Evolutionary conservation across 139 green algal genomes (phyloP), one percentile per base, ranked within the genome.

Genomic region (Haematococcus lacustris): DNA sequence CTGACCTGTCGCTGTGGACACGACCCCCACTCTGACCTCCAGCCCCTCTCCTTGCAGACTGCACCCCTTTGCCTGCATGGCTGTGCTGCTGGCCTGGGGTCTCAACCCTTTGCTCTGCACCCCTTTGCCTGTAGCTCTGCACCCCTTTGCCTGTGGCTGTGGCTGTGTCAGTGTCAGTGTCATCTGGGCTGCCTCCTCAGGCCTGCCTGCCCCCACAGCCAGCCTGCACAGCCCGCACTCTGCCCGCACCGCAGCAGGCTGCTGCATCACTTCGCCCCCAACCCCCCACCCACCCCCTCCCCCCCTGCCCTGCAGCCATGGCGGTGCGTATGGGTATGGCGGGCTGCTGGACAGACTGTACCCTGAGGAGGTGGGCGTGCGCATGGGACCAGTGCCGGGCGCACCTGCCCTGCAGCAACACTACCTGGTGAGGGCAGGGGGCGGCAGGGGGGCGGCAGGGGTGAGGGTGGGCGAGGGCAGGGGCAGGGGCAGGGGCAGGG

Each of bases 341-440:
- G 65, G 65, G 3, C 65, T 30, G 7, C 38, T 71, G 38, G 65
- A 71, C 26, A 5, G 30, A 35, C 71, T 93, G 68, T 93, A 88
- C 57, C 66, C 80, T 0, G 57, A 51, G 2, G 88, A 92, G 73
- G 80, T 89, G 3, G 87, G 81, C 25, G 71, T 61, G 47, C 85
- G 87, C 68, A 85, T 92, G 83, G 37, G 71, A 4, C 64, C 72
- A 82, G 85, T 62, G 83, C 91, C 80, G 39, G 70, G 6, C 62
- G 67, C 13, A n/a, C 39, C 2, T 23, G 39, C 59, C 5, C 3
- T 71, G 38, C 71, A 78, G 3, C 73, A 91, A 76, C 86, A 91
- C 77, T 93, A 93, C 82, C 34, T 93, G 57, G 88, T 60, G 38
- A 7, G 65, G 13, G 4, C 9, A n/a, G 7, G 5, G 23, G 26